Evolutionary conservation across 2,329 filamentous ascomycete species (phyloP), one percentile per base, ranked within the genome.

Genomic region (Sporothrix curviconia): DNA sequence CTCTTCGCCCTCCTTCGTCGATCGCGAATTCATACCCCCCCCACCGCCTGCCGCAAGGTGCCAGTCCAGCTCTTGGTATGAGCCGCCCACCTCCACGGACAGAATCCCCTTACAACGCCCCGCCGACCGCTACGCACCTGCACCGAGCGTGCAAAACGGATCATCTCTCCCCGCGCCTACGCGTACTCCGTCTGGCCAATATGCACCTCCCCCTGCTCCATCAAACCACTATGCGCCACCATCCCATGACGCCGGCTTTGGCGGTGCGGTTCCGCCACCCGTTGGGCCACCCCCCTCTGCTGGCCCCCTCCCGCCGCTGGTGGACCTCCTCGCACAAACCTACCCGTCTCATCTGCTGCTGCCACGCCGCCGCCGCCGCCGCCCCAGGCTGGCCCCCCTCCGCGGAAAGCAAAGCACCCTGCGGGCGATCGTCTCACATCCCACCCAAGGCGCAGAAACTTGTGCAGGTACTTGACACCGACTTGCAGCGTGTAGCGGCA

Each of bases 391-490:
- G 70, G 75, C 43, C 73, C 80, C 22, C 77, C 84, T 12, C 73
- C 79, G 28, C 72, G 82, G n/a, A 79, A 78, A 67, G 67, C 78
- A 28, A 90, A 84, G 69, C 81, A 94, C 68, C 89, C 91, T 75
- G 73, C 89, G 42, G 92, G 92, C 64, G 92, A 97, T 71, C 86
- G 92, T 90, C 88, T 19, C 91, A 97, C 70, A 96, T 99, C 58
- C 89, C 92, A 0, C 70, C 83, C 12, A 78, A 78, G 53, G 90
- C 92, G 14, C 85, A 87, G 68, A 85, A 83, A 51, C 79, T 99
- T 64, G 91, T 89, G 55, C 89, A 96, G 54, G 82, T 95, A 37
- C 79, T 99, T 49, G 86, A 78, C 55, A 80, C 81, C 32, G 92
- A 97, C 65, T 91, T 97, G 83, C 86, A 92, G 66, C 88, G 91